Evolutionary conservation across 192 early-diverging fungal species (phyloP).

Genomic region (Lunasporangiospora selenospora): DNA sequence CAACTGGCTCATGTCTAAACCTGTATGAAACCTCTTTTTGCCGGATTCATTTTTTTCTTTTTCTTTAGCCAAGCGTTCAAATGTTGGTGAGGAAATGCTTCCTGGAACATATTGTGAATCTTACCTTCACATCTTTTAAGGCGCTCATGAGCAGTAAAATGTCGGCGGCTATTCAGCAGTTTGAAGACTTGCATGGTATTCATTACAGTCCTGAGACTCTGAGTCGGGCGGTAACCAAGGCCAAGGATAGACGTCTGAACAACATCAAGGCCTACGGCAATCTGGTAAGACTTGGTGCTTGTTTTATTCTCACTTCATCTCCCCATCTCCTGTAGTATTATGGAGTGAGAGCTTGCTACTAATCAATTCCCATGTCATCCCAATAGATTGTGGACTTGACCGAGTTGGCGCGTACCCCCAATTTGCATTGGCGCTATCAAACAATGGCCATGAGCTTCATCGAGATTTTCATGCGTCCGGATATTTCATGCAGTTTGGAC

Average conservation of each 20-base stretch:
- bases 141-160: conserved; percentile 40
- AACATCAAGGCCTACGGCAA: conserved; percentile 50
- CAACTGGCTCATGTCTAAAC: neutral
- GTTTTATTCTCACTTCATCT: conserved; percentile 4
- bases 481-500: conserved; percentile 60
- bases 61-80: conserved; percentile 64
- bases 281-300: conserved; percentile 10
- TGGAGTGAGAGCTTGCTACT: neutral
- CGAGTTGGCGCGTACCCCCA: conserved; percentile 61
- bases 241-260: conserved; percentile 33
- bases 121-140: conserved; percentile 57
- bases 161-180: conserved; percentile 8
- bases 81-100: conserved; percentile 68
- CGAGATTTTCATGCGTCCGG: conserved; percentile 70
- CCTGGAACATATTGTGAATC: conserved; percentile 61
- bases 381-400: conserved; percentile 56
- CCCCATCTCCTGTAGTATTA: neutral
- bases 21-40: too few relatives aligned
- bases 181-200: conserved; percentile 6
- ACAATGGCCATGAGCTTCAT: conserved; percentile 83
- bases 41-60: neutral
- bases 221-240: conserved; percentile 13
- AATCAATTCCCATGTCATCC: neutral
- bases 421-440: conserved; percentile 84
- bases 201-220: conserved; percentile 15